Conservation (phyloP, 2,329 filamentous ascomycete species). For the Exserohilum rostratum region DNA sequence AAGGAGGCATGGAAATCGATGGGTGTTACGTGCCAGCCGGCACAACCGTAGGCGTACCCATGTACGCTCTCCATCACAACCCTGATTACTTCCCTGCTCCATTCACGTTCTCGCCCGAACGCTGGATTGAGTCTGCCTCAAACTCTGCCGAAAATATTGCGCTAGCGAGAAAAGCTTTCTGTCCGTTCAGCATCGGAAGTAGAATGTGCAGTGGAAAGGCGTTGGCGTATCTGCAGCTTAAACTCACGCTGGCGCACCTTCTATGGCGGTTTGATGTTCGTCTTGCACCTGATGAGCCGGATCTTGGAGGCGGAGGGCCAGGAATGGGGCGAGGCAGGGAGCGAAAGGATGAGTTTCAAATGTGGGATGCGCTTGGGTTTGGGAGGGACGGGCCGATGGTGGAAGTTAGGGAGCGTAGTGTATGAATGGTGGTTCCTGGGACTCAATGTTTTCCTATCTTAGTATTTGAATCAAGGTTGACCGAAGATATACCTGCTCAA, state of each 20-base stretch:
- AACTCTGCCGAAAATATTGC: slow-evolving; percentile 10
- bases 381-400: slow-evolving; percentile 72
- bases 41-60: slow-evolving; percentile 33
- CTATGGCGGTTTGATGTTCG: too few relatives aligned
- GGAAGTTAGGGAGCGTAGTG: slow-evolving; percentile 56
- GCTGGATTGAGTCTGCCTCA: slow-evolving; percentile 27
- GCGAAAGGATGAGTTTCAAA: too few relatives aligned
- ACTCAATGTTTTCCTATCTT: too few relatives aligned
- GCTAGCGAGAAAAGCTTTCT: too few relatives aligned
- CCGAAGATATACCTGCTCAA: too few relatives aligned
- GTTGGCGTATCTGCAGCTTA: slow-evolving; percentile 67
- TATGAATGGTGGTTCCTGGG: too few relatives aligned
- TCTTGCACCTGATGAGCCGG: too few relatives aligned
- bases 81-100: slow-evolving; percentile 22
- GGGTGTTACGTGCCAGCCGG: slow-evolving; percentile 24
- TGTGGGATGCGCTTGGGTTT: slow-evolving; percentile 76
- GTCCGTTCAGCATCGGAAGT: slow-evolving; percentile 69
- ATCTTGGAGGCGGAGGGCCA: too few relatives aligned
- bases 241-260: too few relatives aligned
- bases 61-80: slow-evolving; percentile 32
- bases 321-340: too few relatives aligned
- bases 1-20: slow-evolving; percentile 33
- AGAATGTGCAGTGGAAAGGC: slow-evolving; percentile 71
- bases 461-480: too few relatives aligned
- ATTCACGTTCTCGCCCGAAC: slow-evolving; percentile 27